Base-by-base conservation (phyloP, 805 yeast genomes). In the Pichia occidentalis region DNA sequence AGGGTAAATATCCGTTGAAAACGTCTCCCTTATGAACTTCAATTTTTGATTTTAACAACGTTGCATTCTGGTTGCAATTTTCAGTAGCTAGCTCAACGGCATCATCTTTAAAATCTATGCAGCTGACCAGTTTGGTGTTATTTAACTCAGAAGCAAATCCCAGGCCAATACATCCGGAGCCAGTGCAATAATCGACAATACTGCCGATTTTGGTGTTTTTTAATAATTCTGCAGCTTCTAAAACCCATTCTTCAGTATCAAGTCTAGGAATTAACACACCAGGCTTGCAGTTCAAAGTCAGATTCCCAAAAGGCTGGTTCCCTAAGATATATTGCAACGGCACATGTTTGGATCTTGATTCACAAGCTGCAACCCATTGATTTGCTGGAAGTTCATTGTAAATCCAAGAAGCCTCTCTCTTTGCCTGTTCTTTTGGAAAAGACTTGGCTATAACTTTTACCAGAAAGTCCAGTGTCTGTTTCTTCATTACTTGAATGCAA, bases 241-340 rank as follows among this genome's bases (percentile, higher is more conserved):
- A 24, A 8, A 72, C 64, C 97, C 97, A 90, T 52, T 86, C 95
- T 56, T 90, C 97, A 0, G 98, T 90, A 54, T 90, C 98, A 82
- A 90, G 79, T 34, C 98, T 61, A 0, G 98, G 97, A 20, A 90
- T 88, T 43, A 90, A 61, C 2, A 86, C 97, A 0, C 77, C 77
- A 1, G 63, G 64, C 21, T 58, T 50, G 50, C 95, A 85, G 19
- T 50, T 40, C 4, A 90, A 68, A 10, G 72, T 74, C 34, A 90
- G 53, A 2, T 56, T 51, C 0, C 92, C 95, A 64, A 90, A 90
- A 1, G 97, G 97, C 59, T 88, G 97, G 0, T 76, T 61, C 0
- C 92, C 87, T 8, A 90, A 61, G 9, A 90, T 73, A 56, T 90
- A 88, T 56, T 90, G 97, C 29, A 90, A 58, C 0, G 98, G 97